Evolutionary conservation across 805 yeast genomes (phyloP), one percentile per base, ranked within the genome.

Genomic region (Millerozyma acaciae): DNA sequence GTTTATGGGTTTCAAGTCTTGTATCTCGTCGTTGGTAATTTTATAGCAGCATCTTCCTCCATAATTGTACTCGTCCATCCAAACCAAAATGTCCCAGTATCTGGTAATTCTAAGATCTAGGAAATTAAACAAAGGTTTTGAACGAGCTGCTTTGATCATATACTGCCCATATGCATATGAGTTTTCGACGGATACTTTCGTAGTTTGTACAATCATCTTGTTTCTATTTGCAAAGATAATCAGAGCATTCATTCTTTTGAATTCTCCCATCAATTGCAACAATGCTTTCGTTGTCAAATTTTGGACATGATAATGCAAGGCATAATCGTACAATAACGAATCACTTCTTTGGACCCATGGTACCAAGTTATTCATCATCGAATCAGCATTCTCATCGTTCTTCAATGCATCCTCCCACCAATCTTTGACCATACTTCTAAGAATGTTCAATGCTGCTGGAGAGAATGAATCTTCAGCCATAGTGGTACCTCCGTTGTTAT

Each of bases 371-470:
- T 85, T 85, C 40, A 88, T 81, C 74, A 89, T 73, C 1, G 84
- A 66, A 54, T 89, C 97, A 0, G 96, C 96, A 38, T 80, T 78
- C 6, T 65, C 45, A 44, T 82, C 75, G 35, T 76, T 76, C 14
- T 66, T 64, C 35, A 84, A 60, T 0, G 96, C 97, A 49, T 79
- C 83, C 48, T 87, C 94, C 96, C 97, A 90, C 96, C 96, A 87
- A 20, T 71, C 78, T 48, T 83, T 86, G 8, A 93, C 83, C 73
- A 93, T 64, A 6, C 70, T 55, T 50, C 94, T 74, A 35, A 93
- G 65, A 2, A 82, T 82, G 7, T 68, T 56, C 40, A 93, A 65
- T 2, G 96, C 84, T 1, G 84, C 76, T 0, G 79, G 71, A 8
- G 89, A 81, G 47, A 90, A 89, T 0, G 95, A 75, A 54, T 90